Evolutionary conservation across 352 stramenopile species (phyloP).

Genomic region (Phytophthora idaei): DNA sequence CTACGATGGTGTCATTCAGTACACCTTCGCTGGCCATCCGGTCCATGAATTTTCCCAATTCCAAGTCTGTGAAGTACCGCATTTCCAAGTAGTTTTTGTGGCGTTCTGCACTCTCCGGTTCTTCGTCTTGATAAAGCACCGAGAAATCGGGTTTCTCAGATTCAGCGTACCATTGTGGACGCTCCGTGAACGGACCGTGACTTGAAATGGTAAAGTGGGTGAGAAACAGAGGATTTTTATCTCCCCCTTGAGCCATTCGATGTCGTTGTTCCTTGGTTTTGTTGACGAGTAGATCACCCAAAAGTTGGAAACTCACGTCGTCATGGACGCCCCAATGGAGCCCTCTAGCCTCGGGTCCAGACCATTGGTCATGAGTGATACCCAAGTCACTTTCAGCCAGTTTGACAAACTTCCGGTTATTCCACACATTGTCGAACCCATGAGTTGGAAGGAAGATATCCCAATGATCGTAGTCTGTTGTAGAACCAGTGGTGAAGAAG

Average conservation of each 20-base stretch:
- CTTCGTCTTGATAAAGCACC: conserved; percentile 30
- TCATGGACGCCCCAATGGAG: conserved; percentile 54
- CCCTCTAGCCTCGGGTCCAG: conserved; percentile 8
- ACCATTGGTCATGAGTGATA: conserved; percentile 44
- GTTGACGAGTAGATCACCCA: conserved; percentile 49
- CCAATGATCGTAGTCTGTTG: conserved; percentile 53
- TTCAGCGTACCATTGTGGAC: conserved; percentile 44
- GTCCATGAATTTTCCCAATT: conserved; percentile 56
- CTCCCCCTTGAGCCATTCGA: conserved; percentile 16
- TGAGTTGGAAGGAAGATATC: conserved; percentile 44
- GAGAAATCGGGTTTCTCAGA: conserved; percentile 43
- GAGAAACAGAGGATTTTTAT: conserved; percentile 51
- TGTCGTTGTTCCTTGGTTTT: conserved; percentile 38
- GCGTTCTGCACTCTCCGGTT: conserved; percentile 20
- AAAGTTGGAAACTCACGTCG: conserved; percentile 48
- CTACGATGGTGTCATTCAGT: conserved; percentile 59
- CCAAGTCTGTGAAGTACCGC: conserved; percentile 55
- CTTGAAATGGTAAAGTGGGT: conserved; percentile 67
- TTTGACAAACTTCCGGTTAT: conserved; percentile 36
- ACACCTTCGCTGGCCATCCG: conserved; percentile 41
- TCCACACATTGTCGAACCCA: conserved; percentile 52
- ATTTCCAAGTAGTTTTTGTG: conserved; percentile 48
- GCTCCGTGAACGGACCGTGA: conserved; percentile 41
- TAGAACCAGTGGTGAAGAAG: conserved; percentile 48
- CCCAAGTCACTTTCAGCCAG: conserved; percentile 37